Evolutionary conservation across 305 asterid genomes (phyloP).

Genomic region (Solanum hybrid): DNA sequence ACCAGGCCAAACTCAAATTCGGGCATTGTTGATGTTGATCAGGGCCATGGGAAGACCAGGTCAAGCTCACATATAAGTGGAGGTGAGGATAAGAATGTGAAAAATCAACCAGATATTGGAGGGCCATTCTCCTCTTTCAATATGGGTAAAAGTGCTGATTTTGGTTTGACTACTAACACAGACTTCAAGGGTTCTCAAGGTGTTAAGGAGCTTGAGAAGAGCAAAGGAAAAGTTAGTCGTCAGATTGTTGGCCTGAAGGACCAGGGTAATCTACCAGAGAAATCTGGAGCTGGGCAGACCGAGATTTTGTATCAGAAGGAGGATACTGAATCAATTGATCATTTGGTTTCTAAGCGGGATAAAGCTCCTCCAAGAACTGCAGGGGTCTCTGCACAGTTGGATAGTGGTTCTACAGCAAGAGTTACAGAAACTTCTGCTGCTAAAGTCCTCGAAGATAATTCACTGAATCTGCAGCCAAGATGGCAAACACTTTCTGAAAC

Average conservation of each 20-base stretch:
- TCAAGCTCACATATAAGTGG: slow-evolving; percentile 25
- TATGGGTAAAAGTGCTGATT: slow-evolving; percentile 19
- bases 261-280: slow-evolving; percentile 18
- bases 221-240: slow-evolving; percentile 15
- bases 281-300: slow-evolving; percentile 19
- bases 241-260: slow-evolving; percentile 25
- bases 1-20: slow-evolving; percentile 20
- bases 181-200: slow-evolving; percentile 22
- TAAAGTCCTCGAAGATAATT: slow-evolving; percentile 36
- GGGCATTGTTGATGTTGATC: slow-evolving; percentile 17
- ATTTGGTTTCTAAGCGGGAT: slow-evolving; percentile 20
- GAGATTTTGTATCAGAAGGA: slow-evolving; percentile 28
- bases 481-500: slow-evolving; percentile 27
- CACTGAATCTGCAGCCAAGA: slow-evolving; percentile 37
- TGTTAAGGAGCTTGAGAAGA: slow-evolving; percentile 28
- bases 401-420: slow-evolving; percentile 49
- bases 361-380: slow-evolving; percentile 28
- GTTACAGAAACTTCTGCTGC: slow-evolving; percentile 39
- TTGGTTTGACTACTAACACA: slow-evolving; percentile 26
- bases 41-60: slow-evolving; percentile 21
- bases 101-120: slow-evolving; percentile 28
- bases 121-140: slow-evolving; percentile 22
- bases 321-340: slow-evolving; percentile 27
- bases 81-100: slow-evolving; percentile 5
- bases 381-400: slow-evolving; percentile 30